Percentiles rank a stretch among this genome's conserved stretches.
These are phyloP conservation scores for Zalaria sp. DNA, from an alignment of 2,329 filamentous ascomycete species.

Conservation along the genomic window DNA sequence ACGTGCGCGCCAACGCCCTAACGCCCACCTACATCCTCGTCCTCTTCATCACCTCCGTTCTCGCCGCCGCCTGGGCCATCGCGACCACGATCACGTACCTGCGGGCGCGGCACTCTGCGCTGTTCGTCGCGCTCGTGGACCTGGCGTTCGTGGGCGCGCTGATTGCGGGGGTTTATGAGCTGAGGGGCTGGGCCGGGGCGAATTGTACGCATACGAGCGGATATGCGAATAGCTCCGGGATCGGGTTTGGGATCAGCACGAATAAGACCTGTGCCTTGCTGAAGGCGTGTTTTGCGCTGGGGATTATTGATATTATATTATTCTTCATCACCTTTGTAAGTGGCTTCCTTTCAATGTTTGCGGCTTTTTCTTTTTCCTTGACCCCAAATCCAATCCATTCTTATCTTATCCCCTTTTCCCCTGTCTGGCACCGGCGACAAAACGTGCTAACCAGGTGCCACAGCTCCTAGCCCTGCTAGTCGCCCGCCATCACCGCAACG, in stretches of 20 bases:
- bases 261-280: constrained; percentile 82
- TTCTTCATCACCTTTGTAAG: constrained; percentile 8
- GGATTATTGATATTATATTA: constrained; percentile 57
- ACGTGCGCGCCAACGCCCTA: constrained; percentile 40
- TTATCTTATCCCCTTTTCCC: background rate
- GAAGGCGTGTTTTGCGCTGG: constrained; percentile 79
- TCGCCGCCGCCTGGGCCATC: constrained; percentile 46
- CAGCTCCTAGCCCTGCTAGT: constrained; percentile 49
- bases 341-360: background rate
- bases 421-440: background rate
- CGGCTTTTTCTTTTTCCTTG: background rate
- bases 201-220: constrained; percentile 51
- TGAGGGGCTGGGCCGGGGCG: constrained; percentile 42
- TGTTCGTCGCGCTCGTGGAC: constrained; percentile 48
- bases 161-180: constrained; percentile 44
- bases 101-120: constrained; percentile 42
- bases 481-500: constrained; percentile 27
- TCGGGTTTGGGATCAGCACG: constrained; percentile 31
- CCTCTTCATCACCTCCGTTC: constrained; percentile 49
- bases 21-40: constrained; percentile 48
- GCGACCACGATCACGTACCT: constrained; percentile 46
- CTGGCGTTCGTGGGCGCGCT: constrained; percentile 49
- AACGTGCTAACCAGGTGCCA: background rate
- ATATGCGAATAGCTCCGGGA: constrained; percentile 29
- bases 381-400: background rate